These are phyloP conservation scores for Hypomontagnella monticulosa DNA, from an alignment of 495 filamentous ascomycete species.

Conservation along the genomic window DNA sequence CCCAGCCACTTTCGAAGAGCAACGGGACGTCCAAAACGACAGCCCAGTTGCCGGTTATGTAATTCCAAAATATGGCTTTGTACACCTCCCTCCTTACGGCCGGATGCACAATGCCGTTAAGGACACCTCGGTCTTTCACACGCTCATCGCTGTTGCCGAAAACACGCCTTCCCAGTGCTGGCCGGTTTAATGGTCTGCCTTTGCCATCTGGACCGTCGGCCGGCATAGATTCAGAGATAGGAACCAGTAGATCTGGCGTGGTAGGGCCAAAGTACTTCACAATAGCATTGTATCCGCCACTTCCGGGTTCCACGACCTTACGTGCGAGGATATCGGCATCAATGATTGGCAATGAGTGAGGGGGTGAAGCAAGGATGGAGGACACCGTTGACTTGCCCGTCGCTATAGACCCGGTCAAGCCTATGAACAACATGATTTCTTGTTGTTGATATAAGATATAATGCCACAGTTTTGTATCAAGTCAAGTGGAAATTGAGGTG, in stretches of 20 bases:
- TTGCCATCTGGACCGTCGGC: constrained; percentile 55
- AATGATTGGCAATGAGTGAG: constrained; percentile 89
- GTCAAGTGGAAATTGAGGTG: too few species aligned
- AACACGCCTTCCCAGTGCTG: constrained; percentile 82
- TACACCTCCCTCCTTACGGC: constrained; percentile 82
- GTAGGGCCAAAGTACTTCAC: constrained; percentile 78
- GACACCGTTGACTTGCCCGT: constrained; percentile 99
- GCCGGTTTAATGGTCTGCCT: constrained; percentile 81
- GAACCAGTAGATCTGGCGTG: constrained; percentile 84
- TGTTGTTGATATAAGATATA: too few species aligned
- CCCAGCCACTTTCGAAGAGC: constrained; percentile 86
- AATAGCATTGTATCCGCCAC: constrained; percentile 80
- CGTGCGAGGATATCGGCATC: constrained; percentile 94
- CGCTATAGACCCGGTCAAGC: constrained; percentile 95
- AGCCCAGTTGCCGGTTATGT: constrained; percentile 78
- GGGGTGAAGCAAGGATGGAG: constrained; percentile 75
- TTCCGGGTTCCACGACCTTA: constrained; percentile 90
- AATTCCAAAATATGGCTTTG: constrained; percentile 68
- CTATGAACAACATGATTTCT: constrained; percentile 85
- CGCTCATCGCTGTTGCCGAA: constrained; percentile 77
- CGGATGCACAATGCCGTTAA: constrained; percentile 94
- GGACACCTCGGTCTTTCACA: constrained; percentile 70
- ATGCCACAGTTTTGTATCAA: too few species aligned
- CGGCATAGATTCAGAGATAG: constrained; percentile 53
- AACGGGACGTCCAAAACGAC: constrained; percentile 94